Base-by-base conservation (phyloP, 225 moss, liverwort and hornwort genomes). In the Polytrichum commune region DNA sequence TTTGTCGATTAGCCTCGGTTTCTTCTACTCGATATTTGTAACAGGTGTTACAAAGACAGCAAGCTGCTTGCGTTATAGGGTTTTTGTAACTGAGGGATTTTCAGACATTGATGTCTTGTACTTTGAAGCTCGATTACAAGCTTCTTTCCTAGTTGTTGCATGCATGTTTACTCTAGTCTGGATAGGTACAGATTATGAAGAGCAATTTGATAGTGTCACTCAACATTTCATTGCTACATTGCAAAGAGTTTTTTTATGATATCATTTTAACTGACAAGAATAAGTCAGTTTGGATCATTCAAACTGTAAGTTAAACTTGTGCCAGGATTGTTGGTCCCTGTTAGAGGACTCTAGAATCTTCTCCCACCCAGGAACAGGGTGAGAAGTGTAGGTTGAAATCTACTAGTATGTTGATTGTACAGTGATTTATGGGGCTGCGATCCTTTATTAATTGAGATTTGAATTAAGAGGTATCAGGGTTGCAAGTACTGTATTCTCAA, bases 81-180 rank as follows among this genome's bases (percentile, higher is more conserved):
- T 78, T 33, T 77, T 81, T 74, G 74, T 72, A 53, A 33, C 68
- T 27, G 72, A 80, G 60, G 70, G 75, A 62, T 79, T 78, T 30
- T 63, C 88, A 69, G 84, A 84, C 58, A 75, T 84, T 20, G 88
- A 88, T 67, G 79, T 79, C 60, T 75, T 82, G 55, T 88, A 84
- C 61, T 84, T 77, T 29, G 84, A 84, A 72, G 82, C 79, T 69
- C 81, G 79, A 63, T 28, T 84, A 62, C 88, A 88, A 72, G 81
- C 81, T 18, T 66, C 76, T 13, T 79, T 84, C 65, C 75, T 88
- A 0, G 79, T 88, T 64, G 69, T 71, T 38, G 77, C 81, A 10
- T 79, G 69, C 62, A 62, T 82, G 29, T 79, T 77, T 70, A 79
- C 76, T 46, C 60, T 84, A 24, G 74, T 79, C 53, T 82, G 79